Conservation (phyloP, 441 rosid genomes). For the Erysimum pusillum region DNA sequence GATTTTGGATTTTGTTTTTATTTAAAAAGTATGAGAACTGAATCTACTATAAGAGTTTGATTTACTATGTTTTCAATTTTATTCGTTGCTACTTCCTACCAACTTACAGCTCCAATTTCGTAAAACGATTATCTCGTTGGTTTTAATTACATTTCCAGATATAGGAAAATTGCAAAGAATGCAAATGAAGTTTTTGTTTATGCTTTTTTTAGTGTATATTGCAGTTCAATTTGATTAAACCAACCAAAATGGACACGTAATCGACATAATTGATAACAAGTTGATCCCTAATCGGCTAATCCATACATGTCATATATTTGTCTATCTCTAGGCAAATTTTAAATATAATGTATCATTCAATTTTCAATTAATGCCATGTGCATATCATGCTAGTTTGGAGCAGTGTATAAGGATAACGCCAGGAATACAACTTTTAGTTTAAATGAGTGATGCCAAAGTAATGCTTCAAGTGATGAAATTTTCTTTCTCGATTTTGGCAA, state of each 20-base stretch:
- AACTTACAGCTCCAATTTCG: background rate
- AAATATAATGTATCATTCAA: background rate
- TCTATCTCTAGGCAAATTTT: background rate
- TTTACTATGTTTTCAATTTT: background rate
- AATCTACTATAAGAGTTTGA: background rate
- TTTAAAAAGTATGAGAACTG: background rate
- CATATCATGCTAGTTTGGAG: background rate
- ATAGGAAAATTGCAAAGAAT: background rate
- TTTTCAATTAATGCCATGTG: background rate
- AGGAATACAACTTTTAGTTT: background rate
- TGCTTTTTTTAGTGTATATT: background rate
- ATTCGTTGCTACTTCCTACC: background rate
- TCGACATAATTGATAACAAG: background rate
- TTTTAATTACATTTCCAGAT: background rate
- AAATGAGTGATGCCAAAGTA: background rate
- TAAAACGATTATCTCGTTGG: background rate
- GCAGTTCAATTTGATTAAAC: conserved; percentile 16
- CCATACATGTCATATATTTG: background rate
- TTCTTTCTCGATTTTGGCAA: background rate
- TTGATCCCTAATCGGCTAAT: conserved; percentile 1
- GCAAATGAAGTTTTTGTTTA: background rate
- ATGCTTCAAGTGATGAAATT: background rate
- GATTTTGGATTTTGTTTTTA: background rate
- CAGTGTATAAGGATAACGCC: background rate
- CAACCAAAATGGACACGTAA: conserved; percentile 24